Conservation (phyloP, 768 basidiomycete species). For the Crucibulum laeve region DNA sequence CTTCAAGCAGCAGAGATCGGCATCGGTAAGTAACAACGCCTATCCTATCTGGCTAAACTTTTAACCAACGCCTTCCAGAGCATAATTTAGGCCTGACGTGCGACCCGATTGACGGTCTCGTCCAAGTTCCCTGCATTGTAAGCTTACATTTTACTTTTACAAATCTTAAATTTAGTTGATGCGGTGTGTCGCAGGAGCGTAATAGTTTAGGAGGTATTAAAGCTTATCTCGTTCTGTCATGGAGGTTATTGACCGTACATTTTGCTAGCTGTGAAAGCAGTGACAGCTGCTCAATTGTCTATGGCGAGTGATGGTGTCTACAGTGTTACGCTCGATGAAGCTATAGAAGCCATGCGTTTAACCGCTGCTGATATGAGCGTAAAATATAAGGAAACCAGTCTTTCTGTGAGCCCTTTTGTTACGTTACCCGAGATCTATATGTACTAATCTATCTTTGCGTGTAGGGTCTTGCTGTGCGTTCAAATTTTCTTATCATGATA, state of each 20-base stretch:
- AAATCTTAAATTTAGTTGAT: neutral
- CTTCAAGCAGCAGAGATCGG: conserved; percentile 87
- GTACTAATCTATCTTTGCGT: conserved; percentile 3
- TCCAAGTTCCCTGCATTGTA: conserved; percentile 95
- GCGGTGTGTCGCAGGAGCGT: conserved; percentile 53
- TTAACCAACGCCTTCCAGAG: conserved; percentile 34
- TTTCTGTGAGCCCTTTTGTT: conserved; percentile 56
- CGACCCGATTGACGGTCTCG: conserved; percentile 90
- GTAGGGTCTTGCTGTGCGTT: conserved; percentile 41
- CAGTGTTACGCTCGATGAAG: conserved; percentile 87
- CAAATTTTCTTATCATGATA: conserved; percentile 4
- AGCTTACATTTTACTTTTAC: conserved; percentile 17
- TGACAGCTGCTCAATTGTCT: conserved; percentile 91
- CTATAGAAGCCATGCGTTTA: conserved; percentile 91
- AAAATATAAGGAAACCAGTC: conserved; percentile 93
- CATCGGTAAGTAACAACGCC: conserved; percentile 51
- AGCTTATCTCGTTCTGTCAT: neutral
- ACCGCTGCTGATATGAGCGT: conserved; percentile 94
- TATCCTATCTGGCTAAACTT: conserved; percentile 11
- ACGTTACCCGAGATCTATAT: conserved; percentile 1
- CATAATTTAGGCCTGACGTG: conserved; percentile 89
- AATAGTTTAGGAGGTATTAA: conserved; percentile 77
- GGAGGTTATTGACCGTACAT: conserved; percentile 2
- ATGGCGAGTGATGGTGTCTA: conserved; percentile 89
- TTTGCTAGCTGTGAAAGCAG: conserved; percentile 76